Evolutionary conservation across 2,329 filamentous ascomycete genomes (phyloP).

Genomic region (Leptosphaerulina australis): DNA sequence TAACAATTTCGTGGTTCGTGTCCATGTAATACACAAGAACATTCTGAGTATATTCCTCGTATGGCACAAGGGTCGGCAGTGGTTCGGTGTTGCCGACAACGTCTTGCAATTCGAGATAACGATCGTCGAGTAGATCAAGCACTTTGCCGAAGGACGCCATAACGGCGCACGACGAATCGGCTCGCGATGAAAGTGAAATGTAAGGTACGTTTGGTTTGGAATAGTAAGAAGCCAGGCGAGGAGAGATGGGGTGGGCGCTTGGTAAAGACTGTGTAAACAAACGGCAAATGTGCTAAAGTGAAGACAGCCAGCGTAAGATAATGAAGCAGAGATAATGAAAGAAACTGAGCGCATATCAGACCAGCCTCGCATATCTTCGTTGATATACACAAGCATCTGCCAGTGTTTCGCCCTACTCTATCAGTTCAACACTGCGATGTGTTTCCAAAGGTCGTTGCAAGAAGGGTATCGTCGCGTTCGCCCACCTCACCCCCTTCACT

Average conservation of each 20-base stretch:
- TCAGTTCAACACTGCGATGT: slow-evolving; percentile 4
- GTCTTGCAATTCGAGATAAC: slow-evolving; percentile 41
- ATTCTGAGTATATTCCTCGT: slow-evolving; percentile 34
- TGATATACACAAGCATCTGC: background rate
- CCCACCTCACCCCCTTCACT: background rate
- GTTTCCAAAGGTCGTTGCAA: slow-evolving; percentile 19
- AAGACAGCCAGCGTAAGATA: slow-evolving; percentile 2
- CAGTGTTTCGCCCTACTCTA: slow-evolving; percentile 8
- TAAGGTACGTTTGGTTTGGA: background rate
- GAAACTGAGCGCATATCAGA: background rate
- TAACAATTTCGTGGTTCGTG: slow-evolving; percentile 30
- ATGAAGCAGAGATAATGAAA: background rate
- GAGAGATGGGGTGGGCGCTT: background rate
- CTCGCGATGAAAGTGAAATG: background rate
- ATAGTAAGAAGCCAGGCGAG: background rate
- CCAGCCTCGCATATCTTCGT: background rate
- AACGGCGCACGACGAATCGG: background rate
- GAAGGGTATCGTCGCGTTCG: slow-evolving; percentile 29
- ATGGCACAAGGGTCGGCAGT: slow-evolving; percentile 40
- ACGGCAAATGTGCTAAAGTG: slow-evolving; percentile 10
- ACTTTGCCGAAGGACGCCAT: slow-evolving; percentile 42
- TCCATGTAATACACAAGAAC: slow-evolving; percentile 39
- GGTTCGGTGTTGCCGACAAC: slow-evolving; percentile 39
- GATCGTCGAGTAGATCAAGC: slow-evolving; percentile 40
- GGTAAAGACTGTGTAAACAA: slow-evolving; percentile 1